phyloP scores from a whole-genome alignment of 2,329 filamentous ascomycete genomes.

The Exophiala lecanii-corni region DNA sequence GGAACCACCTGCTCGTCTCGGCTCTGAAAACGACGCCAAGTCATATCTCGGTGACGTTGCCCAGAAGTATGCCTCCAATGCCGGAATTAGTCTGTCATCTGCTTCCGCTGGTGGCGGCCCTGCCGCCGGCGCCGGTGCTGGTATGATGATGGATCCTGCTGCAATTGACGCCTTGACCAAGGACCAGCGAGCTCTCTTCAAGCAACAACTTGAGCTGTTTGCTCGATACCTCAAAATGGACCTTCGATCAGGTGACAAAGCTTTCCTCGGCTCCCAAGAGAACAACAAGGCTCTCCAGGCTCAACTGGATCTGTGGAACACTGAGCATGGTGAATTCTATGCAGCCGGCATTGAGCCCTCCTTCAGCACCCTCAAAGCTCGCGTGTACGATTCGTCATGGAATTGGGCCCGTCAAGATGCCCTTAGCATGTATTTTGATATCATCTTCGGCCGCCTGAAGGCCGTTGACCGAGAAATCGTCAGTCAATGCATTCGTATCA shows the following conservation, averaged over 20 bases:
- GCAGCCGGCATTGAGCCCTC: slow-evolving; percentile 89
- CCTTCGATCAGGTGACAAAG: slow-evolving; percentile 92
- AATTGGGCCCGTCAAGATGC: slow-evolving; percentile 99
- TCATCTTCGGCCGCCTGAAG: slow-evolving; percentile 92
- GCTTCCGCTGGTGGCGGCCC: slow-evolving; percentile 66
- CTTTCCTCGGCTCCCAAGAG: slow-evolving; percentile 76
- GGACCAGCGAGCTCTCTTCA: slow-evolving; percentile 92
- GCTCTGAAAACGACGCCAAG: slow-evolving; percentile 87
- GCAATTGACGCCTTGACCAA: slow-evolving; percentile 96
- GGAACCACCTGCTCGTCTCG: slow-evolving; percentile 84
- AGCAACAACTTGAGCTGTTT: slow-evolving; percentile 93
- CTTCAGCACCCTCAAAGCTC: slow-evolving; percentile 89
- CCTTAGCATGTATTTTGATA: slow-evolving; percentile 97
- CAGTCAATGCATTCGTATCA: slow-evolving; percentile 96
- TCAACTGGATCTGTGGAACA: slow-evolving; percentile 89
- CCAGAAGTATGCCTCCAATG: slow-evolving; percentile 81
- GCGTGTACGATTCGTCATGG: slow-evolving; percentile 97
- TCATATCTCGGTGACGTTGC: slow-evolving; percentile 81
- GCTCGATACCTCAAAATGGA: slow-evolving; percentile 97
- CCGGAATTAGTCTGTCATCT: slow-evolving; percentile 77
- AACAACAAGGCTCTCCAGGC: slow-evolving; percentile 83
- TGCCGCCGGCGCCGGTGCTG: slow-evolving; percentile 60
- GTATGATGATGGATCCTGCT: slow-evolving; percentile 99
- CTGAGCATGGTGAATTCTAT: slow-evolving; percentile 95
- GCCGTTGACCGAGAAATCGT: slow-evolving; percentile 96